These are phyloP conservation scores for Fraxinus anomala DNA, from an alignment of 257 asterid species.

Conservation along the genomic window DNA sequence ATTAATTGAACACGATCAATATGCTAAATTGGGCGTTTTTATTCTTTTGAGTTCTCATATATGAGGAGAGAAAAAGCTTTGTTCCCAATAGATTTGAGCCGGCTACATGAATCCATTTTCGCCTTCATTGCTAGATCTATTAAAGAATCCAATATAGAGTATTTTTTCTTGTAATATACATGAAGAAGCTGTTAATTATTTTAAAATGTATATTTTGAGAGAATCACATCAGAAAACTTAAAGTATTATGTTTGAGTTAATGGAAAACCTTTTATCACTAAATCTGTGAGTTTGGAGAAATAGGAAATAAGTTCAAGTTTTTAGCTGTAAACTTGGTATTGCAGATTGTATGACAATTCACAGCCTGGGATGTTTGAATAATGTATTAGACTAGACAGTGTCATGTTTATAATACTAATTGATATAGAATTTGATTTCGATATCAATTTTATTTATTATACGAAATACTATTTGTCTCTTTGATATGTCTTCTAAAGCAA, in stretches of 20 bases:
- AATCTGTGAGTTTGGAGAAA: background rate
- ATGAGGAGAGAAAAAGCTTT: background rate
- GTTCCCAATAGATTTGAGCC: background rate
- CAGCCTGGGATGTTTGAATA: background rate
- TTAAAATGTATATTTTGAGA: background rate
- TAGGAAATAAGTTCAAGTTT: background rate
- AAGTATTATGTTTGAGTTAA: background rate
- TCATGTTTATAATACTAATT: background rate
- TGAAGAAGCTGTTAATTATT: background rate
- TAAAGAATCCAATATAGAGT: background rate
- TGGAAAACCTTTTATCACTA: background rate
- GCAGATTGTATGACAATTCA: background rate
- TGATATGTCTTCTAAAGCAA: slow-evolving; percentile 22
- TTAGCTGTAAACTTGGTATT: background rate
- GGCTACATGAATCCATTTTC: background rate
- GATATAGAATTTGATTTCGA: background rate
- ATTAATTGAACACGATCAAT: background rate
- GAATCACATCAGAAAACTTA: background rate
- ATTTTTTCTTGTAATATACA: background rate
- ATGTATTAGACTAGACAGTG: background rate
- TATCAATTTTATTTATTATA: background rate
- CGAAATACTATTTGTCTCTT: background rate
- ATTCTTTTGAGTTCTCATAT: background rate
- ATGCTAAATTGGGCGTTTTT: background rate
- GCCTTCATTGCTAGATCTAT: background rate